Base-by-base conservation (phyloP, 805 yeast genomes). In the Yamadazyma akitaensis region DNA sequence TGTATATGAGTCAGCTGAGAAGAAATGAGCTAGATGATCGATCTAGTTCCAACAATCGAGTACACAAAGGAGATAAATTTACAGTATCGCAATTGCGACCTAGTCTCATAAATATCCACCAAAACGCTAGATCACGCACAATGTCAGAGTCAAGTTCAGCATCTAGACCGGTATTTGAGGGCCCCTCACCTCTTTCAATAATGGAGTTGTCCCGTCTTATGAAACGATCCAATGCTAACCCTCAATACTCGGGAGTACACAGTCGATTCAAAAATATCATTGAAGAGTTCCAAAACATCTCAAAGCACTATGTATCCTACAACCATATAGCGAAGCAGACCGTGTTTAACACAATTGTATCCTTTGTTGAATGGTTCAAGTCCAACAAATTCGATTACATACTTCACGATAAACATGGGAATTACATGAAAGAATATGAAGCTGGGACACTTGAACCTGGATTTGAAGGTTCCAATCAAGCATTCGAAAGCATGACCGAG, bases 321-420 rank as follows among this genome's bases (percentile, higher is more conserved):
- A 11, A 37, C 12, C 38, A 30, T 17, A n/a, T 18, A 10, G 37
- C 42, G 12, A 32, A 35, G 28, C 18, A 18, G 7, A 13, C 8
- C 6, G 37, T 37, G 13, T 37, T 32, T 7, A 30, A 25, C 19
- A 2, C 21, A 5, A 18, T 45, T 6, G 8, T 14, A 13, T 12
- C 11, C 16, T 42, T 46, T 28, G 34, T 47, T 2, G 16, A 38
- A 12, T 49, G 55, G 55, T 49, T 51, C 44, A 51, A 42, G n/a
- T 18, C 17, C 13, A 49, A 47, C 36, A 49, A 43, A 14, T 51
- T 49, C 32, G 40, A 43, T 24, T 51, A 49, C 31, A 37, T 51
- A 11, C n/a, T 51, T 4, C 48, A 39, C 33, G 54, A 51, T 36
- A 44, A 38, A 16, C 30, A 38, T 2, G 32, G 32, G n/a, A 28